A percentile compares a stretch with the other conserved stretches of the same genome.
These are phyloP conservation scores for Mangifera indica DNA, from an alignment of 345 rosid genomes.

Conservation along the genomic window DNA sequence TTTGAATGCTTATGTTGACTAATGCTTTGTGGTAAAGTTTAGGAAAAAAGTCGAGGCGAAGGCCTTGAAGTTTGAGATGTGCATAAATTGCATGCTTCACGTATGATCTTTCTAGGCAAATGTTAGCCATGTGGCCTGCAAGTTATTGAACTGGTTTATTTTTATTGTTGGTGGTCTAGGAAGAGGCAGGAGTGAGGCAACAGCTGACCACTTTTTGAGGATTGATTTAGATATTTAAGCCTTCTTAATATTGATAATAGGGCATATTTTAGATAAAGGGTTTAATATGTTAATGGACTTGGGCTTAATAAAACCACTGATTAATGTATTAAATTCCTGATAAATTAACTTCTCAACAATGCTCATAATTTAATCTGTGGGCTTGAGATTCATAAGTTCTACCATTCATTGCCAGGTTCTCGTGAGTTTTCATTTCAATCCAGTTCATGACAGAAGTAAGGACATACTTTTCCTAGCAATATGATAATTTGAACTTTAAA, in stretches of 20 bases:
- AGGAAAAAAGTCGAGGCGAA: not conserved
- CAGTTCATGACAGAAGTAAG: not conserved
- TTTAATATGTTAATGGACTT: too few species aligned
- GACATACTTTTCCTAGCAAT: not conserved
- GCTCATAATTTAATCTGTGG: not conserved
- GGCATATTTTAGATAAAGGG: too few species aligned
- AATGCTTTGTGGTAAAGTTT: slow-evolving; percentile 1
- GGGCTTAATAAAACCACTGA: not conserved
- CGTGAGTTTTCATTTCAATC: too few species aligned
- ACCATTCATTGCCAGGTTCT: not conserved
- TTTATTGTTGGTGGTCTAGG: not conserved
- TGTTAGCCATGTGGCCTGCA: not conserved
- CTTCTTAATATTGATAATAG: too few species aligned
- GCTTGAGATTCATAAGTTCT: not conserved
- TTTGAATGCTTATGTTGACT: not conserved
- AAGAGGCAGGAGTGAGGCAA: not conserved
- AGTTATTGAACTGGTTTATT: slow-evolving; percentile 1
- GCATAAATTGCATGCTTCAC: not conserved
- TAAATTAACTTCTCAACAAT: not conserved
- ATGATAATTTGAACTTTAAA: not conserved
- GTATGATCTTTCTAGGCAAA: not conserved
- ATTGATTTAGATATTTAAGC: too few species aligned
- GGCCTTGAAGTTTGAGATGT: not conserved
- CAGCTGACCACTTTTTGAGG: not conserved
- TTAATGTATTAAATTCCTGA: not conserved